Evolutionary conservation across 805 yeast species (phyloP), one percentile per base, ranked within the genome.

Genomic region (Maudiozyma serrabonitensis): DNA sequence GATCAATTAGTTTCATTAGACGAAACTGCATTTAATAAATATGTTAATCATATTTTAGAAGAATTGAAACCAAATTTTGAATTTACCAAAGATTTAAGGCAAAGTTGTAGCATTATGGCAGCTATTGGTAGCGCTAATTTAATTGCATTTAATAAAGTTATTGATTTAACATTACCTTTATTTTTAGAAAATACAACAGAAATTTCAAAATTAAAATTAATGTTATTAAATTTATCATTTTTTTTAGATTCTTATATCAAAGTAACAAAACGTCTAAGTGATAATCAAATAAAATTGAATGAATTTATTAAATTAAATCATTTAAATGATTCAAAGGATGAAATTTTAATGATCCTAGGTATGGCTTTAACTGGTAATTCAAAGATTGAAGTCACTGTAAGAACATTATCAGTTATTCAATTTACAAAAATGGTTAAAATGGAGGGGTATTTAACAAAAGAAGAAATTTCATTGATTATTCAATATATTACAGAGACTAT

Each of bases 291-390:
- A 8, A 15, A 16, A 26, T 25, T 13, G 6, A 19, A 41, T 5
- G 38, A 12, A 6, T 47, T 47, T 38, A 42, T 47, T 28, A 26
- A 37, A 28, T 7, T 11, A 12, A 47, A 47, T 28, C 46, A 43
- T 37, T 43, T 47, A 46, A 55, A 64, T 15, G 55, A 62, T 7
- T 76, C 69, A 62, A 81, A 84, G 53, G 95, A 89, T 57, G 80
- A 80, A 39, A 69, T 90, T 15, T 66, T 89, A 31, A 78, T 81
- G 48, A 69, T 83, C 41, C 63, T 87, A 55, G 80, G 89, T n/a
- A 82, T 79, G 58, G 74, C 87, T 5, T 70, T 90, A 45, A 77
- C 83, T 61, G 75, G 84, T 0, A 75, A 86, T 0, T 80, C 95
- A 0, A 75, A 73, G 34, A 68, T 78, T 31, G 96, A 87, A 57